phyloP scores from a whole-genome alignment of 2,329 filamentous ascomycete genomes.

The Moelleriella libera region DNA sequence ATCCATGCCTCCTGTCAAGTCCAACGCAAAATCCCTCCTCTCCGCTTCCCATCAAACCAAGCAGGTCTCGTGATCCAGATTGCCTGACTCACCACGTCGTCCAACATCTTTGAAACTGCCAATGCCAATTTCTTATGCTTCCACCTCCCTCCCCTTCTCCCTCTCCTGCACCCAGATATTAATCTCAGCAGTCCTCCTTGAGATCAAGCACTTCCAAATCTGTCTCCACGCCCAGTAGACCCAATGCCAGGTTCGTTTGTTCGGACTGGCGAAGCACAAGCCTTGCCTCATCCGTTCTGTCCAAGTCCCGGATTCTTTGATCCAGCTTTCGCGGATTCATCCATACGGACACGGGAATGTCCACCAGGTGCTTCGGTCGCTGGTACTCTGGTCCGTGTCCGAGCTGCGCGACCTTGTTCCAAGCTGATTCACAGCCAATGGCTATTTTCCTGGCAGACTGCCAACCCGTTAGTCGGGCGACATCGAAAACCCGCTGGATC shows the following conservation, averaged over 20 bases:
- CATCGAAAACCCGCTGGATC: slow-evolving; percentile 57
- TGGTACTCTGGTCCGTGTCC: slow-evolving; percentile 66
- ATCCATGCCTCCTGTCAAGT: not conserved
- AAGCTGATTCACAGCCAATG: slow-evolving; percentile 69
- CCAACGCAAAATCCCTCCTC: not conserved
- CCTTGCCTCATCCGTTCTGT: slow-evolving; percentile 24
- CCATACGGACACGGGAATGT: slow-evolving; percentile 27
- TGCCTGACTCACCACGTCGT: no score
- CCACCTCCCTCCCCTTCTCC: no score
- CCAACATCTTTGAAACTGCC: no score
- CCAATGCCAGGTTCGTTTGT: slow-evolving; percentile 61
- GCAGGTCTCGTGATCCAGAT: no score
- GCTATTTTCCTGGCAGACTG: slow-evolving; percentile 72
- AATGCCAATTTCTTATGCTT: no score
- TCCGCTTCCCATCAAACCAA: not conserved
- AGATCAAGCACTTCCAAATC: slow-evolving; percentile 54
- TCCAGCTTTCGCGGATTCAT: slow-evolving; percentile 36
- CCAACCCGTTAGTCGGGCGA: slow-evolving; percentile 75
- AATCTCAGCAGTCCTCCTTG: slow-evolving; percentile 20
- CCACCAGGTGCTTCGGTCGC: slow-evolving; percentile 25
- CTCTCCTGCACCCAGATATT: not conserved
- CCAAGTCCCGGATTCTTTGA: slow-evolving; percentile 32
- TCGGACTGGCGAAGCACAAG: slow-evolving; percentile 49
- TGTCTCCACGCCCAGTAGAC: slow-evolving; percentile 62
- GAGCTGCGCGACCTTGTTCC: slow-evolving; percentile 60